Percentiles rank a stretch among this genome's conserved stretches.
Evolutionary conservation across 345 rosid species (phyloP).

Genomic region (Bruguiera parviflora): DNA sequence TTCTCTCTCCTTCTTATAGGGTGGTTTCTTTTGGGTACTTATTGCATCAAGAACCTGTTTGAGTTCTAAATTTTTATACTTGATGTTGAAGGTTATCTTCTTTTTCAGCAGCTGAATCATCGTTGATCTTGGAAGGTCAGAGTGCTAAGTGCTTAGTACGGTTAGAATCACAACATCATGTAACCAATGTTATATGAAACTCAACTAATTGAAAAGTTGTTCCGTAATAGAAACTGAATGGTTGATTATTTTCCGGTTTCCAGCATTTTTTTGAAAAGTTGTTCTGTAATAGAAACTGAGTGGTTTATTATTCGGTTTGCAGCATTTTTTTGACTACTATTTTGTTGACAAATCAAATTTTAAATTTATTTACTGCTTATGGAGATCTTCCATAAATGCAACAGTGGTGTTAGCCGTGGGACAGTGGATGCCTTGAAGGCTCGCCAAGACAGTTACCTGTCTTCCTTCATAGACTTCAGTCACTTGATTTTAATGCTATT

Average conservation of each 20-base stretch:
- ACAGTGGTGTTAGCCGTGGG: too few species aligned
- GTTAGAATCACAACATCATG: not conserved
- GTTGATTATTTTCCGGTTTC: not conserved
- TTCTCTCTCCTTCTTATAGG: conserved; percentile 55
- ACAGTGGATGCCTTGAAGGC: too few species aligned
- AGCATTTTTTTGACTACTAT: too few species aligned
- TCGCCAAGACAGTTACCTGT: too few species aligned
- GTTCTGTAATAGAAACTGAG: conserved; percentile 2
- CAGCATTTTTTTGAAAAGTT: conserved; percentile 1
- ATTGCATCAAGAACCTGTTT: conserved; percentile 51
- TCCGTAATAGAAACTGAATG: not conserved
- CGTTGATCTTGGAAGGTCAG: conserved; percentile 1
- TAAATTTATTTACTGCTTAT: too few species aligned
- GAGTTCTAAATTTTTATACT: conserved; percentile 37
- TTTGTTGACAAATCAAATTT: too few species aligned
- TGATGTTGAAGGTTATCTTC: conserved; percentile 15
- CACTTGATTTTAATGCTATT: too few species aligned
- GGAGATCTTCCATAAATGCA: too few species aligned
- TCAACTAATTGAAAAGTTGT: conserved; percentile 13
- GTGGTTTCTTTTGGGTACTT: conserved; percentile 72
- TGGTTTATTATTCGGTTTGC: not conserved
- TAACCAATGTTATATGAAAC: not conserved
- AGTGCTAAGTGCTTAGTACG: conserved; percentile 14
- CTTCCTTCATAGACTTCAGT: too few species aligned
- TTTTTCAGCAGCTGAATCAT: not conserved